Percentiles rank a stretch among this genome's conserved stretches.
phyloP scores from a whole-genome alignment of 169 alveolate species.

The Eimeria praecox region DNA sequence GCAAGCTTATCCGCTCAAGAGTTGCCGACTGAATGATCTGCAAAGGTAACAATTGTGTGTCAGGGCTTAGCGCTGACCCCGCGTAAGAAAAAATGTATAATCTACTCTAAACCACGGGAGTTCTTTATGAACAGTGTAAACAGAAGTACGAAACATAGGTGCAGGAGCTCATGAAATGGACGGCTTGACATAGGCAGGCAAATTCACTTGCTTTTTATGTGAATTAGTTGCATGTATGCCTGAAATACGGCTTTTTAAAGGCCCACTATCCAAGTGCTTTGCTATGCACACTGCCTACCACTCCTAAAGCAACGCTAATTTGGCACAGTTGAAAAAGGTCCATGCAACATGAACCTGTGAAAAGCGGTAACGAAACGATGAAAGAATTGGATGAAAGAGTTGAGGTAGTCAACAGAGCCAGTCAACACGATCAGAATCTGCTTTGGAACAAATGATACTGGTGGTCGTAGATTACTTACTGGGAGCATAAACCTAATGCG shows the following conservation, averaged over 20 bases:
- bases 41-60: neutral
- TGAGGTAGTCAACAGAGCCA: too few species aligned
- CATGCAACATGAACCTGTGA: neutral
- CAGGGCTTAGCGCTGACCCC: neutral
- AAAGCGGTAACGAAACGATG: neutral
- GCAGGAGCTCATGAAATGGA: neutral
- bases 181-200: neutral
- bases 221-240: neutral
- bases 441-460: neutral
- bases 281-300: neutral
- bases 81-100: neutral
- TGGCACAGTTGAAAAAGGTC: neutral
- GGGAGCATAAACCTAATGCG: neutral
- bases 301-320: neutral
- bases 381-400: neutral
- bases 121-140: neutral
- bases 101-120: neutral
- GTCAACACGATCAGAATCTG: neutral
- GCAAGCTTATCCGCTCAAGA: conserved; percentile 26
- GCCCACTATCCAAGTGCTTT: neutral
- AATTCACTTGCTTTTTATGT: neutral
- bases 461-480: neutral
- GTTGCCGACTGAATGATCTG: conserved; percentile 80
- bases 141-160: neutral
- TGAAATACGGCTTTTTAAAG: neutral